Evolutionary conservation across 1,284 basidiomycete genomes (phyloP).

Genomic region (Rhodotorula sp.): DNA sequence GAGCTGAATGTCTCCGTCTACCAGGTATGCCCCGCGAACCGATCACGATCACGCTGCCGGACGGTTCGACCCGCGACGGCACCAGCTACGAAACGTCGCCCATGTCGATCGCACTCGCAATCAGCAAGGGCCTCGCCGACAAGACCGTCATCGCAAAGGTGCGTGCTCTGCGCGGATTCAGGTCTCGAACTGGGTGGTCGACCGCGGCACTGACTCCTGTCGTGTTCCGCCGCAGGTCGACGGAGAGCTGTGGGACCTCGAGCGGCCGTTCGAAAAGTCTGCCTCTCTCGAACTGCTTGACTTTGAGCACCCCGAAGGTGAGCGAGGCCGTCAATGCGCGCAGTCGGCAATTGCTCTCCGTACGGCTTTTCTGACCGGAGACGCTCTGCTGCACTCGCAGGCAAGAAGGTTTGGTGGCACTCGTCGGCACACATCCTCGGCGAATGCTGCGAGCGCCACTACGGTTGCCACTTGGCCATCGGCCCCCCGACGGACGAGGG

Average conservation of each 20-base stretch:
- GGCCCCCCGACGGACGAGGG: slow-evolving; percentile 97
- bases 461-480: slow-evolving; percentile 95
- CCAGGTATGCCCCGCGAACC: slow-evolving; percentile 78
- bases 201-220: background rate
- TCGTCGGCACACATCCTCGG: slow-evolving; percentile 99
- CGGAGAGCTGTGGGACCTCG: slow-evolving; percentile 88
- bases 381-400: slow-evolving; percentile 49
- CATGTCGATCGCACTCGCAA: slow-evolving; percentile 81
- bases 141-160: slow-evolving; percentile 90
- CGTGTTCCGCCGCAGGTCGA: slow-evolving; percentile 63
- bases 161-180: background rate
- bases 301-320: slow-evolving; percentile 92
- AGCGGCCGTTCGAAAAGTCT: slow-evolving; percentile 82
- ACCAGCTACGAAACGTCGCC: slow-evolving; percentile 96
- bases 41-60: slow-evolving; percentile 81
- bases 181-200: background rate
- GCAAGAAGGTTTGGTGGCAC: slow-evolving; percentile 98
- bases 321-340: slow-evolving; percentile 16
- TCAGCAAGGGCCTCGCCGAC: slow-evolving; percentile 86
- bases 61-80: slow-evolving; percentile 78
- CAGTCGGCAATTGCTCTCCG: background rate
- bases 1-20: background rate
- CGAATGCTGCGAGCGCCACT: slow-evolving; percentile 93
- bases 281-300: slow-evolving; percentile 83
- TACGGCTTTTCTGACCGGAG: background rate